Evolutionary conservation across 1,284 basidiomycete species (phyloP).

Genomic region (Dichomitus squalens): DNA sequence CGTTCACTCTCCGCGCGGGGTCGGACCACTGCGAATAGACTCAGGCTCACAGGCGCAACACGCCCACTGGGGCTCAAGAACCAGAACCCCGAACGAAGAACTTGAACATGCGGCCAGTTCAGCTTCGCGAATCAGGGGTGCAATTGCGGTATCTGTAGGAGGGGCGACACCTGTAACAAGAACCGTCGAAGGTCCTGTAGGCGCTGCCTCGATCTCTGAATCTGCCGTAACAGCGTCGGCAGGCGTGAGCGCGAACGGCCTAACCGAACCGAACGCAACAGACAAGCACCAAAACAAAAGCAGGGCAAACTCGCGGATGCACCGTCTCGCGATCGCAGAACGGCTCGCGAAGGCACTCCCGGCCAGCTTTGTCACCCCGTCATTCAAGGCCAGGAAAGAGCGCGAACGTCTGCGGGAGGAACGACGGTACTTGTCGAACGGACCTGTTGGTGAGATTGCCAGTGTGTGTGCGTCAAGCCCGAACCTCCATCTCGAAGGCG

Average conservation of each 20-base stretch:
- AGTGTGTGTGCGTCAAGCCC: not conserved
- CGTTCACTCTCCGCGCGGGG: not conserved
- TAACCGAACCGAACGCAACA: not conserved
- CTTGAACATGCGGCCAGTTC: not conserved
- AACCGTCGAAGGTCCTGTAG: not conserved
- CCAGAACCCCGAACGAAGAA: not conserved
- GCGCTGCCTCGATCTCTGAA: not conserved
- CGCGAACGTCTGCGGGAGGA: conserved; percentile 1
- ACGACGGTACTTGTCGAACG: not conserved
- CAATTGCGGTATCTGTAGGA: not conserved
- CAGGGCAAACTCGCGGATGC: not conserved
- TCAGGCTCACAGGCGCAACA: not conserved
- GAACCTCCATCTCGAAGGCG: not conserved
- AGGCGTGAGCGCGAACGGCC: not conserved
- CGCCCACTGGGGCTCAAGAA: not conserved
- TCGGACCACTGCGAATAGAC: not conserved
- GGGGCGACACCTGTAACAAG: not conserved
- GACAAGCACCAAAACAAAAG: not conserved
- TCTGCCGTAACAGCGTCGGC: not conserved
- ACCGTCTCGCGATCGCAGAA: not conserved
- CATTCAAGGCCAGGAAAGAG: conserved; percentile 13
- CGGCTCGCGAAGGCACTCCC: not conserved
- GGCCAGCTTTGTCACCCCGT: conserved; percentile 22
- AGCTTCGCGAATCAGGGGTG: not conserved
- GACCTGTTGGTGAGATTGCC: not conserved